Evolutionary conservation across 805 yeast genomes (phyloP), one percentile per base, ranked within the genome.

Genomic region (Phaffomyces thermotolerans): DNA sequence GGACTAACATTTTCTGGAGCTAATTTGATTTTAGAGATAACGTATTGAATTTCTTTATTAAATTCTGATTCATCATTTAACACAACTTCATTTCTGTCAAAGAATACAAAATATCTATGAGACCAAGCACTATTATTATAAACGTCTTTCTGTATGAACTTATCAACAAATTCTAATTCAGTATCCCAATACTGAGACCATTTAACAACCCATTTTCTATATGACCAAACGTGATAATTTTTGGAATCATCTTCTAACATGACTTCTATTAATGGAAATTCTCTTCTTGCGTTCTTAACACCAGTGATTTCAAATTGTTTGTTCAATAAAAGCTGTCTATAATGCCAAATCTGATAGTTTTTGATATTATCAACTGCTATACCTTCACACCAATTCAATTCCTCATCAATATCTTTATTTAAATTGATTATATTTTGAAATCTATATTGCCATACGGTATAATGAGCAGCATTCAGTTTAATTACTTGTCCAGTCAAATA

Each of bases 261-360:
- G 38, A 72, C 64, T 34, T 73, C 72, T 35, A 84, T 67, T 20
- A 88, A 71, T 3, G 85, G 82, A 41, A 71, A 69, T 58, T 93
- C 98, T 32, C 80, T 66, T 35, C 63, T 67, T 2, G 72, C 63
- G 36, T 67, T 53, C 52, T 71, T 72, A n/a, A 44, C 44, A 4
- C 47, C 55, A 1, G 62, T 59, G 34, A 43, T n/a, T 13, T 37
- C 44, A 18, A n/a, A 34, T 30, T 44, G 41, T 32, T 40, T 18
- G 35, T 70, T 70, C 43, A 84, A 64, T 8, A 91, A 58, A 30
- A 79, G 66, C 56, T 84, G 90, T 44, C 97, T 75, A 58, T 91
- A 90, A 54, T 90, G 86, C 97, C 98, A 93, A n/a, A 91, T 83
- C 62, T 93, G 99, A 64, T 93, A 93, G 67, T 90, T 91, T 62